Evolutionary conservation across 352 stramenopile species (phyloP), one percentile per base, ranked within the genome.

Genomic region (Peronospora destructor): DNA sequence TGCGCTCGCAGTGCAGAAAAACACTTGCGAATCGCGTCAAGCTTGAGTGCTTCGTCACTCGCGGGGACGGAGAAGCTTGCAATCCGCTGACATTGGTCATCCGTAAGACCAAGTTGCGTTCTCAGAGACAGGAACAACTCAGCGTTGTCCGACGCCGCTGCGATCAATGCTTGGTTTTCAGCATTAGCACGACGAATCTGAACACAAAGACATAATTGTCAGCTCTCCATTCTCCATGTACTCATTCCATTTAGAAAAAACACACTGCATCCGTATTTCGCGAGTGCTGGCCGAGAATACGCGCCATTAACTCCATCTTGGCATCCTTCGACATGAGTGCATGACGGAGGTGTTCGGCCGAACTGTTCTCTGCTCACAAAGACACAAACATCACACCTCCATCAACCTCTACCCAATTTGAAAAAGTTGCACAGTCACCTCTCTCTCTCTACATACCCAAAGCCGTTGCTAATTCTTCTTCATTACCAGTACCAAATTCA

Each of bases 1-100:
- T 94, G 83, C 0, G 77, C 79, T 29, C 73, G 78, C 10, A 94
- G 49, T 14, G 82, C 77, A 7, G 83, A 83, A 43, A 94, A 94
- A 37, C 83, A 94, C 48, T 94, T 94, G n/a, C 67, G 66, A 43
- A 94, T 91, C 2, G 73, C 82, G 21, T 88, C 77, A 6, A 94
- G 66, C 46, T 91, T 86, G 13, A 66, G 68, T 25, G 76, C 61
- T 59, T 94, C 83, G 29, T 91, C 71, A 13, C 67, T 78, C 3
- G 81, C 70, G 16, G 68, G 50, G 5, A 57, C 41, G 10, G 61
- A 59, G 41, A 91, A 48, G 28, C 53, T 68, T 14, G 74, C 61
- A 11, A 94, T 57, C 12, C 67, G 70, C 28, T 66, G 71, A 33
- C 74, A 87, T 49, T 94, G 83, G 16, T 87, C 75, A 9, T 73